Evolutionary conservation across 2,329 filamentous ascomycete species (phyloP), one percentile per base, ranked within the genome.

Genomic region (Trichoderma guizhouense): DNA sequence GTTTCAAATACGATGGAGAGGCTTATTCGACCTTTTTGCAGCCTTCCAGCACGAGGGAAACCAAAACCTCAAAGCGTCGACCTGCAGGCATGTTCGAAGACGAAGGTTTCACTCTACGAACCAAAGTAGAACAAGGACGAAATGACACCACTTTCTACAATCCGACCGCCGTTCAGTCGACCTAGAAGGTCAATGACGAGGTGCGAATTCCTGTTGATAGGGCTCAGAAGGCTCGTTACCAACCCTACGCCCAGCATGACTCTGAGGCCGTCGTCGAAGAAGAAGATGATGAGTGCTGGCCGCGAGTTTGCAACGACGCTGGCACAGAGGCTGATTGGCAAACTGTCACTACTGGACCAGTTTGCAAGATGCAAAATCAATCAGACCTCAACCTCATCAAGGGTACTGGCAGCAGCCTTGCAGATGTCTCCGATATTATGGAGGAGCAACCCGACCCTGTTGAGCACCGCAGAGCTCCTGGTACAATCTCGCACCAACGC

Each of bases 1-100:
- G 83, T 0, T 87, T 87, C 77, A 79, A 80, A 62, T 87, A 85
- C 72, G 85, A 86, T 74, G 79, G 77, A 39, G 79, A 79, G 9
- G 73, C 77, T 2, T 84, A 84, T 73, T 79, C 78, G 15, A 72
- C 78, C 11, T 83, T 83, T 51, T 74, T 85, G 9, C 77, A 80
- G 8, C 76, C 81, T 5, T 77, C 79, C 1, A 81, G 79, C 71
- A 84, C 86, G 72, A 79, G 81, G 69, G 83, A 86, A 12, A 79
- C 78, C 76, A 24, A 72, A 79, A 26, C 77, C 72, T 4, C 76
- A 75, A 36, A 65, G 78, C 9, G 69, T 74, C 51, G 77, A 73
- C 36, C 73, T 71, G 26, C 69, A 71, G 11, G 63, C 57, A 28
- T 68, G 11, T 18, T 15, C 72, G n/a, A 60, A 66, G 26, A 72